Evolutionary conservation across 2,329 filamentous ascomycete species (phyloP), one percentile per base, ranked within the genome.

Genomic region (Beauveria rudraprayagi): DNA sequence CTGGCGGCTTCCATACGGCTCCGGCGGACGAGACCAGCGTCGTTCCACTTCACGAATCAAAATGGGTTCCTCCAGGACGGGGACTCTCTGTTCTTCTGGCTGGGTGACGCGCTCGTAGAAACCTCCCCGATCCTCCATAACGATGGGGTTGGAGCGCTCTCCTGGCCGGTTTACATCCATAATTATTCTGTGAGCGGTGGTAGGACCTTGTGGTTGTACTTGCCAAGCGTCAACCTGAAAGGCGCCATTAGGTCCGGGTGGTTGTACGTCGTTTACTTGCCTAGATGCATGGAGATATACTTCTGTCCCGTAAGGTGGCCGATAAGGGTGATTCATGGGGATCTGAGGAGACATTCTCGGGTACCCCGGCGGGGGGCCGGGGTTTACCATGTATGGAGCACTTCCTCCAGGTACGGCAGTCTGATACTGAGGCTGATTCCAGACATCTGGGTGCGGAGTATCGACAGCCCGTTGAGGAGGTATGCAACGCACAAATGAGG

Each of bases 101-200:
- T 40, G 64, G 61, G 65, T 63, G 41, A 75, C 67, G 61, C 70
- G 72, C 63, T 73, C 74, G 63, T 67, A 73, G 58, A 75, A 75
- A 17, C 72, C 72, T 60, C 72, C 73, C 34, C 73, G 69, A 65
- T 76, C 72, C 63, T 76, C 73, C 74, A 77, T 76, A 64, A 75
- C 58, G 52, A 76, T 68, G 19, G 71, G 71, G 24, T 70, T 71
- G n/a, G 66, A 66, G 44, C 68, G 68, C 26, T 66, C 68, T 56
- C 72, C 73, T 19, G 67, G 67, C 51, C 70, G 67, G 58, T 68
- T 64, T 55, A 67, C 67, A 62, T 73, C 69, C 57, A 72, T 63
- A 55, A 70, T 67, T 24, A 72, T 70, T 50, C 68, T 69, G 61
- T 66, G 68, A 51, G 65, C 66, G 48, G 67, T 62, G 44, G 65